phyloP scores from a whole-genome alignment of 257 asterid species.

The Rubia yunnanensis region DNA sequence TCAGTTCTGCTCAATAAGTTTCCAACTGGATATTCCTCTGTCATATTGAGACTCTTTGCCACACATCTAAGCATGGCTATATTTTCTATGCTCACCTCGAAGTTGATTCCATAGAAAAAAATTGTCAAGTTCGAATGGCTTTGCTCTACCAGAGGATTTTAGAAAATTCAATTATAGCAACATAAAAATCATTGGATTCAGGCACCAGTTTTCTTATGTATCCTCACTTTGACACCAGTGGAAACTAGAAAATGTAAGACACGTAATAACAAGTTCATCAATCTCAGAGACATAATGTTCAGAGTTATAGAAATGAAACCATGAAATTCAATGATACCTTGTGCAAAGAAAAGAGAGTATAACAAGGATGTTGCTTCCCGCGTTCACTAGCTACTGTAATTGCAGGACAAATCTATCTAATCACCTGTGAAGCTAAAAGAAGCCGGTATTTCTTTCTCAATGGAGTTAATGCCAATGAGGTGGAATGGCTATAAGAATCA shows the following conservation, averaged over 20 bases:
- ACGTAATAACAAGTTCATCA: slow-evolving; percentile 6
- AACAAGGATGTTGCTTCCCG: too few species aligned
- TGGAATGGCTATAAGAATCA: neutral
- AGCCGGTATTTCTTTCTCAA: neutral
- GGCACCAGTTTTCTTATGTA: slow-evolving; percentile 48
- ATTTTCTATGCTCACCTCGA: slow-evolving; percentile 63
- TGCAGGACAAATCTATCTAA: neutral
- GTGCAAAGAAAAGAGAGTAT: slow-evolving; percentile 63
- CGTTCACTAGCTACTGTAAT: too few species aligned
- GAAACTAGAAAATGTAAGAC: slow-evolving; percentile 61
- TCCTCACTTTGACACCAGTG: slow-evolving; percentile 79
- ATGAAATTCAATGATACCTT: slow-evolving; percentile 35
- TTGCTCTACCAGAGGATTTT: slow-evolving; percentile 77
- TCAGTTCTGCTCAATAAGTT: slow-evolving; percentile 59
- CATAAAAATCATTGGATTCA: slow-evolving; percentile 37
- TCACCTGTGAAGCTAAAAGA: neutral
- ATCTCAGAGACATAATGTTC: neutral
- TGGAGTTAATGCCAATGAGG: neutral
- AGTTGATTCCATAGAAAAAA: slow-evolving; percentile 77
- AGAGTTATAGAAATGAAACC: neutral
- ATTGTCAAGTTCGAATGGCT: slow-evolving; percentile 84
- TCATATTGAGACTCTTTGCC: slow-evolving; percentile 73
- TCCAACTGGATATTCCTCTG: slow-evolving; percentile 64
- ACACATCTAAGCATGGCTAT: slow-evolving; percentile 65
- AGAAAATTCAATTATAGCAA: slow-evolving; percentile 42